A percentile compares a stretch with the other conserved stretches of the same genome.
These are phyloP conservation scores for Pseudonectria buxi DNA, from an alignment of 2,329 filamentous ascomycete species.

Conservation along the genomic window DNA sequence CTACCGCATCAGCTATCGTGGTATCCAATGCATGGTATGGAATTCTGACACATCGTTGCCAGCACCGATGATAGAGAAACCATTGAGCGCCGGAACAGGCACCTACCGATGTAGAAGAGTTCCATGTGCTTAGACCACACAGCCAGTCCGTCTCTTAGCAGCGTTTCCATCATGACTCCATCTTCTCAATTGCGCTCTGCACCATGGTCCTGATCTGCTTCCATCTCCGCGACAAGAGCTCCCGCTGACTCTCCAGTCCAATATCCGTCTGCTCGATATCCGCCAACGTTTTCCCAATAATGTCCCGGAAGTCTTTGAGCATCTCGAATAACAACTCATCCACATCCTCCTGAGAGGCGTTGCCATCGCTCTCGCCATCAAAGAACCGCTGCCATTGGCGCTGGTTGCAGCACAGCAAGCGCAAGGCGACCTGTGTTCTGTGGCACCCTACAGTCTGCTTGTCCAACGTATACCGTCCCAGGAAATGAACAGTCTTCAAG, in stretches of 20 bases:
- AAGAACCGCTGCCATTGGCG: constrained; percentile 33
- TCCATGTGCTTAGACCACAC: no score
- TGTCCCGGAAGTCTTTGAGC: constrained; percentile 30
- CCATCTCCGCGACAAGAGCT: constrained; percentile 36
- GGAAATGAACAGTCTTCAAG: constrained; percentile 39
- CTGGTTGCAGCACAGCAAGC: constrained; percentile 29
- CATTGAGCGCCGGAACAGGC: no score
- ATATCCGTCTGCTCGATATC: constrained; percentile 26
- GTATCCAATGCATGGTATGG: no score
- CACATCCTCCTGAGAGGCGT: constrained; percentile 37
- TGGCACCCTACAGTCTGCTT: constrained; percentile 38
- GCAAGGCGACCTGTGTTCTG: constrained; percentile 47
- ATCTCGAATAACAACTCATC: constrained; percentile 30
- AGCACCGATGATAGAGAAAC: no score
- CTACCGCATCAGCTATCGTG: no score
- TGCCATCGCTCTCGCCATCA: constrained; percentile 37
- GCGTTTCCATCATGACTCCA: constrained; percentile 1
- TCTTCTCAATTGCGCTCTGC: constrained; percentile 24
- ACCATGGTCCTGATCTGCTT: constrained; percentile 35
- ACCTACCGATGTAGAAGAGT: no score
- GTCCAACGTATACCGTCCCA: constrained; percentile 42
- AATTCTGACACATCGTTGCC: no score
- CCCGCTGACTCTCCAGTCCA: constrained; percentile 27
- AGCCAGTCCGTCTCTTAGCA: no score
- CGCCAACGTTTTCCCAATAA: constrained; percentile 24